These are phyloP conservation scores for Vaucheria bursata DNA, from an alignment of 352 stramenopile species.

Conservation along the genomic window DNA sequence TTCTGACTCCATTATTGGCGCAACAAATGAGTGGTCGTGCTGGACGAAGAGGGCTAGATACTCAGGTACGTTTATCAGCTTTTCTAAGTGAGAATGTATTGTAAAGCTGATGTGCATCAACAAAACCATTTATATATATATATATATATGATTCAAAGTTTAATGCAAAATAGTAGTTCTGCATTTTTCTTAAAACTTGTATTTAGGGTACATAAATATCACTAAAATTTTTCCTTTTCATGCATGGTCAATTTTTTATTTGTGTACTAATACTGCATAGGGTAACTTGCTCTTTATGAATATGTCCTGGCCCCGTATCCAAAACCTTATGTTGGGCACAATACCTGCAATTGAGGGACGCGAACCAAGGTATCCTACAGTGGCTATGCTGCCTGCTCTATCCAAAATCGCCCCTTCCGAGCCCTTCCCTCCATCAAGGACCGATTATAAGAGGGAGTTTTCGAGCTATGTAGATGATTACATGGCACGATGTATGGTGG, in stretches of 20 bases:
- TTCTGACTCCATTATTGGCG: slow-evolving; percentile 88
- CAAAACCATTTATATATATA: too few relatives aligned
- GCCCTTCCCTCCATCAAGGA: not conserved
- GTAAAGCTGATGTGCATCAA: too few relatives aligned
- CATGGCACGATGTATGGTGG: slow-evolving; percentile 36
- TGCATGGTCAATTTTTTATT: too few relatives aligned
- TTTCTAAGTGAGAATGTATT: too few relatives aligned
- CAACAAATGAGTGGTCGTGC: slow-evolving; percentile 97
- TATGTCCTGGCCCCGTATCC: slow-evolving; percentile 47
- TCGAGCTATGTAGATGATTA: slow-evolving; percentile 14
- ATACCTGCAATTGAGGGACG: slow-evolving; percentile 47
- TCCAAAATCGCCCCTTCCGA: slow-evolving; percentile 17
- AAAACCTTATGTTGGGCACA: slow-evolving; percentile 48
- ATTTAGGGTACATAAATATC: too few relatives aligned
- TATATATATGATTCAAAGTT: too few relatives aligned
- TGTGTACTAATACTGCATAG: too few relatives aligned
- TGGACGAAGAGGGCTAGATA: slow-evolving; percentile 89
- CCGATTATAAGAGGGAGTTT: too few relatives aligned
- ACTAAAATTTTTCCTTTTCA: too few relatives aligned
- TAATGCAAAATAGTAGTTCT: too few relatives aligned
- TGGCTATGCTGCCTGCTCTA: slow-evolving; percentile 39
- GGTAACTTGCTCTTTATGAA: slow-evolving; percentile 51
- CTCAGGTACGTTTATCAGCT: too few relatives aligned
- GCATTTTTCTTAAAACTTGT: too few relatives aligned
- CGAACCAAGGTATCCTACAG: slow-evolving; percentile 46